phyloP scores from a whole-genome alignment of 1,139 yeast genomes.

The Hyphopichia pseudoburtonii region DNA sequence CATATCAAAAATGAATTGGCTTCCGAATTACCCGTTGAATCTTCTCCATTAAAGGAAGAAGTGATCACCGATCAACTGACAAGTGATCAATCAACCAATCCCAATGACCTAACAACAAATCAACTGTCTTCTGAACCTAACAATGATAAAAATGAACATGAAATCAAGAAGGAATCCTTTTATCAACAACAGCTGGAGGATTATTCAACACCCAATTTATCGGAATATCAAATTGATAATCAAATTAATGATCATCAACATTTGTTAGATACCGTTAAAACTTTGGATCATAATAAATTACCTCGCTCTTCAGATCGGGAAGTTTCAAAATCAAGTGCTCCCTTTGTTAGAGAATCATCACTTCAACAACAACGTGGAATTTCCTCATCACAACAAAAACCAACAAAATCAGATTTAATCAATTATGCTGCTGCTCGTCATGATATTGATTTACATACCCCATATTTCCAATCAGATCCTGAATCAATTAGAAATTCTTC shows the following conservation, averaged over 20 bases:
- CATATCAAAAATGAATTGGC: not conserved
- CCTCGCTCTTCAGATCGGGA: conserved; percentile 16
- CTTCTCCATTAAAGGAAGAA: conserved; percentile 3
- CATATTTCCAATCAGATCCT: conserved; percentile 41
- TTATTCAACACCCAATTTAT: conserved; percentile 48
- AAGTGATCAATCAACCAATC: not conserved
- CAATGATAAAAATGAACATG: not conserved
- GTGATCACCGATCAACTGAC: not conserved
- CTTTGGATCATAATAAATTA: conserved; percentile 40
- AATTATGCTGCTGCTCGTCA: not conserved
- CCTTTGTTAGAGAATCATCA: no score
- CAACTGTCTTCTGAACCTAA: not conserved
- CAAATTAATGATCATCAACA: conserved; percentile 40
- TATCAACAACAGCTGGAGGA: conserved; percentile 10
- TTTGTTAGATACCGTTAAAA: conserved; percentile 34
- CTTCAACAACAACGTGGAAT: no score
- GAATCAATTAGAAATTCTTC: conserved; percentile 31
- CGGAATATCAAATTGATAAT: conserved; percentile 46
- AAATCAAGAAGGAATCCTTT: not conserved
- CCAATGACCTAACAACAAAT: no score
- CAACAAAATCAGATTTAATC: not conserved
- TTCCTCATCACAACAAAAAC: no score
- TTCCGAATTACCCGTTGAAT: not conserved
- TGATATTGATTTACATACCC: conserved; percentile 36
- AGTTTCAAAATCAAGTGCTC: conserved; percentile 4